A percentile compares a stretch with the other conserved stretches of the same genome.
phyloP scores from a whole-genome alignment of 768 basidiomycete species.

The Megacollybia marginata region DNA sequence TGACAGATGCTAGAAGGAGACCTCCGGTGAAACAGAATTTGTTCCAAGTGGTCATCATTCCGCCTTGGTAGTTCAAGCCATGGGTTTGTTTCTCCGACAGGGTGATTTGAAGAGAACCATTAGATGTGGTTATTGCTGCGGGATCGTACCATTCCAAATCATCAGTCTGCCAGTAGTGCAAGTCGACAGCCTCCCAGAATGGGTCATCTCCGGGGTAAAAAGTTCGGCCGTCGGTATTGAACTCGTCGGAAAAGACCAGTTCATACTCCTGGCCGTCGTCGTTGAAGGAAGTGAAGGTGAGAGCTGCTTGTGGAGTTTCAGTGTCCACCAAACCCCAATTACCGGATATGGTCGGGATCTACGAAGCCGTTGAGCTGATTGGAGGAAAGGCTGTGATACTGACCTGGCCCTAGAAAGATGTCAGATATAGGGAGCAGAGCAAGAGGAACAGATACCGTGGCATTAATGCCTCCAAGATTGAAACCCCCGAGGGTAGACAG shows the following conservation, averaged over 20 bases:
- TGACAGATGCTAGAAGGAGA: conserved; percentile 53
- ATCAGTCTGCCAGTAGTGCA: conserved; percentile 64
- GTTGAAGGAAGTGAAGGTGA: conserved; percentile 31
- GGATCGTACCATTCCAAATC: conserved; percentile 82
- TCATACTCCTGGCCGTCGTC: conserved; percentile 19
- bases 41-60: conserved; percentile 32
- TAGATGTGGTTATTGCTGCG: conserved; percentile 52
- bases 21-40: conserved; percentile 83
- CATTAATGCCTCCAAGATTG: conserved; percentile 44
- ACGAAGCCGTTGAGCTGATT: background rate
- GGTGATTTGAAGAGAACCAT: conserved; percentile 69
- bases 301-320: conserved; percentile 42
- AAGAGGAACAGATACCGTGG: conserved; percentile 25
- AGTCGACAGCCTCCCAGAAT: conserved; percentile 39
- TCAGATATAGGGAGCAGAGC: background rate
- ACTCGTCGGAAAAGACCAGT: conserved; percentile 66
- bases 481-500: conserved; percentile 28
- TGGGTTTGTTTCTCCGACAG: conserved; percentile 56
- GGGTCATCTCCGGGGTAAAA: conserved; percentile 47
- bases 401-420: conserved; percentile 2
- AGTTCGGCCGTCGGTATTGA: conserved; percentile 48
- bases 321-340: conserved; percentile 50
- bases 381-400: background rate
- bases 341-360: conserved; percentile 13
- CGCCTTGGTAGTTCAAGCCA: conserved; percentile 54